Conservation (phyloP, 2,329 filamentous ascomycete genomes). For the Calcarisporium arbuscula region DNA sequence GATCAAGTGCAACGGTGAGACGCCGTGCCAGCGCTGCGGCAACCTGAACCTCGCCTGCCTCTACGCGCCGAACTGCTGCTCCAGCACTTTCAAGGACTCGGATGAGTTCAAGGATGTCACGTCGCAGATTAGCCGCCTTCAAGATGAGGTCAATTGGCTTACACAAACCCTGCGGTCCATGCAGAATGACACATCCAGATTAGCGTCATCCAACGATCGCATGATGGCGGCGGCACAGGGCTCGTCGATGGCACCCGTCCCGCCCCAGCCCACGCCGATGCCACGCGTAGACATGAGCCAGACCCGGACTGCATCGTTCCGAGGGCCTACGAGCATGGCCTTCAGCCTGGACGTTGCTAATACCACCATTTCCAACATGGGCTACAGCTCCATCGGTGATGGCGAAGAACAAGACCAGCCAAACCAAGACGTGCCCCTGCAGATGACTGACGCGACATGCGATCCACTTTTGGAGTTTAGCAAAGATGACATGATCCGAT, state of each 20-base stretch:
- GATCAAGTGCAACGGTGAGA: constrained; percentile 68
- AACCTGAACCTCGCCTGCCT: constrained; percentile 61
- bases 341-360: constrained; percentile 85
- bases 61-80: constrained; percentile 61
- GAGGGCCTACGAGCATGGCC: constrained; percentile 77
- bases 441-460: constrained; percentile 31
- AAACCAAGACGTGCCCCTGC: constrained; percentile 14
- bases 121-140: constrained; percentile 64
- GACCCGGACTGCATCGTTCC: constrained; percentile 47
- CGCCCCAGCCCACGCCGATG: constrained; percentile 21
- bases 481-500: constrained; percentile 70
- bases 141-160: constrained; percentile 77
- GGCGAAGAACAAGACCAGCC: constrained; percentile 48
- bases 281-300: constrained; percentile 40
- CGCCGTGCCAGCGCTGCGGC: constrained; percentile 60
- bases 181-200: constrained; percentile 46
- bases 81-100: constrained; percentile 83
- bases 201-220: constrained; percentile 37
- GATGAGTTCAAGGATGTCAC: constrained; percentile 84
- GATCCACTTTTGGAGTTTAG: constrained; percentile 78
- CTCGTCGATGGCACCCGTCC: constrained; percentile 31
- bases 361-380: constrained; percentile 82
- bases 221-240: constrained; percentile 26
- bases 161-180: constrained; percentile 66
- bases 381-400: constrained; percentile 62